Conservation (phyloP, 139 green algal species). For the Picochlorum costavermella region DNA sequence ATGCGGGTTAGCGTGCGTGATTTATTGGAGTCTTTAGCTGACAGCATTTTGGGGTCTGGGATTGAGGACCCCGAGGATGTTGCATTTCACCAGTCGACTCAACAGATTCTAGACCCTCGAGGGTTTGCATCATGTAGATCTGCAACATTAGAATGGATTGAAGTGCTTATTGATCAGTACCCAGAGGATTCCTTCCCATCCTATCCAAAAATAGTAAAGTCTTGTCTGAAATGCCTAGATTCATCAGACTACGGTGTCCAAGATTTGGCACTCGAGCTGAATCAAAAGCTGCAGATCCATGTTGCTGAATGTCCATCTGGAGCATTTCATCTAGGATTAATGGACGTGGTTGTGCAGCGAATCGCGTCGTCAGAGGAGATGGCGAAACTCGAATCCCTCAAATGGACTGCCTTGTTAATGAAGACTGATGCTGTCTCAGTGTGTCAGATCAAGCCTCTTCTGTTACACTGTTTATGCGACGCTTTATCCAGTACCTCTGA, state of each 20-base stretch:
- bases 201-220: slow-evolving; percentile 1
- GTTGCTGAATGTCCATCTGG: background rate
- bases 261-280: background rate
- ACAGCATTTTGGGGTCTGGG: background rate
- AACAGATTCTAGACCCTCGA: background rate
- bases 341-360: slow-evolving; percentile 10
- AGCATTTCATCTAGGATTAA: slow-evolving; percentile 3
- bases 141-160: background rate
- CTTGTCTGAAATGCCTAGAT: slow-evolving; percentile 1
- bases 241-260: background rate
- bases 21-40: background rate
- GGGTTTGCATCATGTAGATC: background rate
- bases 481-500: slow-evolving; percentile 32
- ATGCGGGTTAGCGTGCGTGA: background rate
- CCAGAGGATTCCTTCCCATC: background rate
- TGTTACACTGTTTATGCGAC: slow-evolving; percentile 64
- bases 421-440: background rate
- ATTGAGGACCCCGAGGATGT: background rate
- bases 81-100: too few relatives aligned
- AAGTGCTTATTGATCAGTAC: background rate
- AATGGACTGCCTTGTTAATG: slow-evolving; percentile 59
- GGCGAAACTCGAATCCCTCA: slow-evolving; percentile 70
- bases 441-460: slow-evolving; percentile 5
- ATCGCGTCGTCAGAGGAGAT: slow-evolving; percentile 42
- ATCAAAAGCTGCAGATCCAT: background rate